phyloP scores from a whole-genome alignment of 1,284 basidiomycete genomes.

The Sporisorium iseilematis-ciliati region DNA sequence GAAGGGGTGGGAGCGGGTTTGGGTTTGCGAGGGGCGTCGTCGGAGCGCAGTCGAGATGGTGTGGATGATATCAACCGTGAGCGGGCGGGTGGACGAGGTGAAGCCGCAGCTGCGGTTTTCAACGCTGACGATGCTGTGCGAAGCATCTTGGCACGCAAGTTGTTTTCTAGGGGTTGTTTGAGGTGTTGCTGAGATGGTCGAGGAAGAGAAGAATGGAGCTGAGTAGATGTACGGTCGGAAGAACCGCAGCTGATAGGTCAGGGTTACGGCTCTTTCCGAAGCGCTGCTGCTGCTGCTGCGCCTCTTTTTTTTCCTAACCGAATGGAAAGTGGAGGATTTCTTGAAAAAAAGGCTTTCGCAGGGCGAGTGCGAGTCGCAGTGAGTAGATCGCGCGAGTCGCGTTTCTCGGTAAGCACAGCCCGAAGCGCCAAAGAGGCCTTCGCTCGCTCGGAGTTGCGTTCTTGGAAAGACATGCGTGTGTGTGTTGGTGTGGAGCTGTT shows the following conservation, averaged over 20 bases:
- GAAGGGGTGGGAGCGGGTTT: background rate
- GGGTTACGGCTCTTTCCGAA: background rate
- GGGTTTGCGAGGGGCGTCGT: conserved; percentile 15
- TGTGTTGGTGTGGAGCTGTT: conserved; percentile 34
- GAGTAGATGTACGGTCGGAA: background rate
- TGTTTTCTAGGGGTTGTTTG: background rate
- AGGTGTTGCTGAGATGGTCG: background rate
- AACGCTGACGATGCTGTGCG: conserved; percentile 22
- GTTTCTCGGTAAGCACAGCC: conserved; percentile 18
- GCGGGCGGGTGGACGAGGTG: conserved; percentile 1
- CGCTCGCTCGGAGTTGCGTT: background rate
- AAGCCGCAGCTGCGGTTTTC: conserved; percentile 13
- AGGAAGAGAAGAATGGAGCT: background rate
- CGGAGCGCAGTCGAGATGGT: conserved; percentile 15
- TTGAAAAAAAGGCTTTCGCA: background rate
- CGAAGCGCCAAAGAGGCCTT: background rate
- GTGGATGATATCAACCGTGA: conserved; percentile 16
- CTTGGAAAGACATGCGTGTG: background rate
- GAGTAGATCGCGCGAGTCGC: conserved; percentile 1
- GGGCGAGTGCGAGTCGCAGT: background rate
- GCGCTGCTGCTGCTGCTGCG: background rate
- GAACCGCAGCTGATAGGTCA: background rate
- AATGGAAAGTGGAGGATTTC: background rate
- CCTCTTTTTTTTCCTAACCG: background rate
- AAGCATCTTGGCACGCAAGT: conserved; percentile 17